Percentiles rank a stretch among this genome's conserved stretches.
Evolutionary conservation across 805 yeast species (phyloP).

Genomic region (Vanderwaltozyma tropicalis): DNA sequence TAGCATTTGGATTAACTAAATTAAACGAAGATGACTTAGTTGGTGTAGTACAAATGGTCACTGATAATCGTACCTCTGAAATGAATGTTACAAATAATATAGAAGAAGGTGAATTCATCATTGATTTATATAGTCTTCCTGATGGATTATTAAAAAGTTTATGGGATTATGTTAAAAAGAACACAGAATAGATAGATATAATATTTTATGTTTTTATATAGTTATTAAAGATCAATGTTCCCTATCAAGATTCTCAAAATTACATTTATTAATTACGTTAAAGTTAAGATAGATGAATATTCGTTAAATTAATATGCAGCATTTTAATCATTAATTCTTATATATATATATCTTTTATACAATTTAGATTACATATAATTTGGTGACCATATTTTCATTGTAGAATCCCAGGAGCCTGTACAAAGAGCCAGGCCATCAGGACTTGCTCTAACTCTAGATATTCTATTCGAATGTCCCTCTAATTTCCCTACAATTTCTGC

Average conservation of each 20-base stretch:
- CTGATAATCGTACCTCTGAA: slow-evolving; percentile 88
- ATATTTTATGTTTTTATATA: no score
- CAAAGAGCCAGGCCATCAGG: slow-evolving; percentile 69
- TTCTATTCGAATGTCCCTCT: slow-evolving; percentile 53
- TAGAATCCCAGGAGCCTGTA: slow-evolving; percentile 74
- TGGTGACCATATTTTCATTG: slow-evolving; percentile 59
- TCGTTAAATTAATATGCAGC: no score
- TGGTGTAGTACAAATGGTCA: slow-evolving; percentile 94
- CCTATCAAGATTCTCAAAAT: no score
- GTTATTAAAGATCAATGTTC: no score
- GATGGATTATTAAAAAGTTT: slow-evolving; percentile 82
- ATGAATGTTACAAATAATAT: slow-evolving; percentile 94
- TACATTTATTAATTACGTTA: no score
- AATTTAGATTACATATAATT: slow-evolving; percentile 8
- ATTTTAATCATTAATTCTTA: no score
- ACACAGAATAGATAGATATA: slow-evolving; percentile 35
- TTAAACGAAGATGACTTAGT: slow-evolving; percentile 85
- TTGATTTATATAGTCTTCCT: slow-evolving; percentile 90
- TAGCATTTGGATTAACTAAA: slow-evolving; percentile 83
- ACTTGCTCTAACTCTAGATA: slow-evolving; percentile 54
- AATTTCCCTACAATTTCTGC: slow-evolving; percentile 55
- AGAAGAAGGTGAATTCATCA: slow-evolving; percentile 93
- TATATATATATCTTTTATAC: no score
- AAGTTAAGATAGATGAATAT: no score
- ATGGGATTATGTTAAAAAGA: slow-evolving; percentile 87